Conservation (phyloP, 176 grass and related monocot genomes). For the Calamus simplicifolius region DNA sequence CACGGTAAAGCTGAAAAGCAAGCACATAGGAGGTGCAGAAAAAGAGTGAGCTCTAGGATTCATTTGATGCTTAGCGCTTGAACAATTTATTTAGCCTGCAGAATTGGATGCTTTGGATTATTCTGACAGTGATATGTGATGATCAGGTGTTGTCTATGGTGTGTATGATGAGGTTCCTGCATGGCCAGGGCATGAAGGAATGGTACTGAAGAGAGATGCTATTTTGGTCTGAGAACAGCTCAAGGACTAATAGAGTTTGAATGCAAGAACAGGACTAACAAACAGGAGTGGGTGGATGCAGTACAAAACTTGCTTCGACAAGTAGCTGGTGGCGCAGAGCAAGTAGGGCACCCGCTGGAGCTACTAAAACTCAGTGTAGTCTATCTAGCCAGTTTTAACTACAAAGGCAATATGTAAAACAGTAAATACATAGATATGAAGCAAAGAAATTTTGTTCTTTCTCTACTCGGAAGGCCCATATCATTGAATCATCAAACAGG, state of each 20-base stretch:
- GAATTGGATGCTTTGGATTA: background rate
- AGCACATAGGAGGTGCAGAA: slow-evolving; percentile 85
- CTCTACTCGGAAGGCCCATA: no score
- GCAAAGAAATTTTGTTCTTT: no score
- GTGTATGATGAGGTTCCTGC: slow-evolving; percentile 67
- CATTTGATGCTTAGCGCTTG: no score
- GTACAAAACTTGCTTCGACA: slow-evolving; percentile 84
- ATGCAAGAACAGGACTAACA: slow-evolving; percentile 46
- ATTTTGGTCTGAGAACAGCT: slow-evolving; percentile 73
- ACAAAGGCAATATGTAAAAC: no score
- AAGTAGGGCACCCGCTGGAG: slow-evolving; percentile 31
- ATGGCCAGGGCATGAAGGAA: slow-evolving; percentile 58
- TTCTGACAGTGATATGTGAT: background rate
- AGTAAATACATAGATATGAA: no score
- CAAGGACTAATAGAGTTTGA: slow-evolving; percentile 80
- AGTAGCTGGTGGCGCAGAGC: slow-evolving; percentile 27
- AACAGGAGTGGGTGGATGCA: slow-evolving; percentile 78
- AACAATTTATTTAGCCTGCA: no score
- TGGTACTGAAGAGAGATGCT: slow-evolving; percentile 30
- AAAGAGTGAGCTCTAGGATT: slow-evolving; percentile 52
- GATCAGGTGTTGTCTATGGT: slow-evolving; percentile 75
- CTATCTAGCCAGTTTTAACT: no score
- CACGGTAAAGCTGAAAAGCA: slow-evolving; percentile 88
- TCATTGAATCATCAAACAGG: no score
- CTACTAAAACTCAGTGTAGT: slow-evolving; percentile 30